These are phyloP conservation scores for Amorphotheca resinae DNA, from an alignment of 495 filamentous ascomycete genomes.

Conservation along the genomic window DNA sequence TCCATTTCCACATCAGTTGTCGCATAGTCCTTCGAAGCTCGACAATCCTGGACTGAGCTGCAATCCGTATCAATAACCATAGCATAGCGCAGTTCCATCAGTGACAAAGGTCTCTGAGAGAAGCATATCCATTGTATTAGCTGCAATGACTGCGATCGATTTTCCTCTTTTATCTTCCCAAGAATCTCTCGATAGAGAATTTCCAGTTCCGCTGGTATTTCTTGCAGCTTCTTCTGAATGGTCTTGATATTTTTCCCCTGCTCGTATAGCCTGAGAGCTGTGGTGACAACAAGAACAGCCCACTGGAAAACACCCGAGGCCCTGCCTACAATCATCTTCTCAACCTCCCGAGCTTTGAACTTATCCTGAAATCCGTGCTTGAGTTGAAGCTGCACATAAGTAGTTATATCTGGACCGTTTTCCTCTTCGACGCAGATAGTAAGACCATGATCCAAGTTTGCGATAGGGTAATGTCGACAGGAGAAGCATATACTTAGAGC, in stretches of 20 bases:
- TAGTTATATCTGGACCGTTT: conserved; percentile 22
- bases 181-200: conserved; percentile 23
- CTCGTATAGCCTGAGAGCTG: conserved; percentile 6
- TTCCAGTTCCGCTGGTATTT: conserved; percentile 19
- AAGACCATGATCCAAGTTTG: conserved; percentile 10
- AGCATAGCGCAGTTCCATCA: conserved; percentile 24
- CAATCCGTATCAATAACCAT: conserved; percentile 12
- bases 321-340: conserved; percentile 13
- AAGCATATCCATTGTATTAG: conserved; percentile 28
- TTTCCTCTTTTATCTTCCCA: not conserved
- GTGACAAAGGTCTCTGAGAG: conserved; percentile 18
- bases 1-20: conserved; percentile 14
- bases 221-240: conserved; percentile 11
- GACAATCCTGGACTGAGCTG: conserved; percentile 9
- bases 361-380: not conserved
- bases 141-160: conserved; percentile 10
- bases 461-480: conserved; percentile 27
- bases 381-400: conserved; percentile 12
- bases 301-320: conserved; percentile 25
- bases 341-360: not conserved
- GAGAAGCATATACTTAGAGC: conserved; percentile 25
- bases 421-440: conserved; percentile 21
- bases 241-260: conserved; percentile 7
- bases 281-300: conserved; percentile 20
- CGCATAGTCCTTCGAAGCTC: conserved; percentile 5